phyloP scores from a whole-genome alignment of 2,329 filamentous ascomycete genomes.

The Elsinoe australis region DNA sequence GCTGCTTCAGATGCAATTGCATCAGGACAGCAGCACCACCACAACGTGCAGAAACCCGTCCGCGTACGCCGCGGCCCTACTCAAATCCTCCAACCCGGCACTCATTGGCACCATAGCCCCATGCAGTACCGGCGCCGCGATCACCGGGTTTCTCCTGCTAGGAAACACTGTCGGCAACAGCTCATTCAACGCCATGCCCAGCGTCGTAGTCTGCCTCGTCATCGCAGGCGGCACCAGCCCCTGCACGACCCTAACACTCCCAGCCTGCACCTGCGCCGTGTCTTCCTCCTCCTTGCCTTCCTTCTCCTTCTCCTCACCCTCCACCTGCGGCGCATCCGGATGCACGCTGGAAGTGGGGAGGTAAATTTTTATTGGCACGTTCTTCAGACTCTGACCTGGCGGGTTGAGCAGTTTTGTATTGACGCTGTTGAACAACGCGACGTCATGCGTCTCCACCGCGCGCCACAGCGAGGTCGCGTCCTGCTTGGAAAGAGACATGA shows the following conservation, averaged over 20 bases:
- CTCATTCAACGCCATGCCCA: constrained; percentile 69
- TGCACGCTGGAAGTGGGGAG: constrained; percentile 51
- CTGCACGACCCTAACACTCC: constrained; percentile 54
- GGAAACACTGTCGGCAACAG: constrained; percentile 79
- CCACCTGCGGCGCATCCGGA: constrained; percentile 29
- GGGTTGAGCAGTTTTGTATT: constrained; percentile 70
- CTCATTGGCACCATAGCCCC: constrained; percentile 74
- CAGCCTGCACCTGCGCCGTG: constrained; percentile 23
- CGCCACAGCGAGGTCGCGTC: constrained; percentile 79
- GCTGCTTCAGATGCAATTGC: too few species aligned
- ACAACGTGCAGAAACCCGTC: constrained; percentile 88
- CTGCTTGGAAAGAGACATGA: constrained; percentile 80
- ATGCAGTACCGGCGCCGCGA: constrained; percentile 79
- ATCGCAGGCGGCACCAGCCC: constrained; percentile 54
- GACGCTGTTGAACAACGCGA: constrained; percentile 62
- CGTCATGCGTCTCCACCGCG: constrained; percentile 70
- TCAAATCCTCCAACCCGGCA: constrained; percentile 73
- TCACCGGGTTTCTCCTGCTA: constrained; percentile 71
- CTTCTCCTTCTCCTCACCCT: constrained; percentile 22
- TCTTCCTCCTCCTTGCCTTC: constrained; percentile 10
- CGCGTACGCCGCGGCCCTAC: constrained; percentile 74
- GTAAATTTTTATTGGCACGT: constrained; percentile 84
- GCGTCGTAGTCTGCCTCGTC: constrained; percentile 51
- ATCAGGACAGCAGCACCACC: constrained; percentile 59
- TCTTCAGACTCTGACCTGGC: constrained; percentile 60